Evolutionary conservation across 495 filamentous ascomycete species (phyloP).

Genomic region (Tricharina praecox): DNA sequence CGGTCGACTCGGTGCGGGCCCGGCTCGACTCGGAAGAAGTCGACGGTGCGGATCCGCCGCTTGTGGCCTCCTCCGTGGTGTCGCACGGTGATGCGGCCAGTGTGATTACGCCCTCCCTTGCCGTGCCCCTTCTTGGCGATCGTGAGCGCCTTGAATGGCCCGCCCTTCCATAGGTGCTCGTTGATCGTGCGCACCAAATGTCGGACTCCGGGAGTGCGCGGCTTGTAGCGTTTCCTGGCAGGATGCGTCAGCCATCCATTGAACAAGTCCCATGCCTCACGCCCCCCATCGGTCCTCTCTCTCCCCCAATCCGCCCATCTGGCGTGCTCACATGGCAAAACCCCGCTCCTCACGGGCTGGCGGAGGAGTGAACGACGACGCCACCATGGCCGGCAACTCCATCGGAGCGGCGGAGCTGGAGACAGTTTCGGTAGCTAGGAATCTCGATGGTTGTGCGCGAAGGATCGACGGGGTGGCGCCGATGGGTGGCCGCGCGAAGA

Average conservation of each 20-base stretch:
- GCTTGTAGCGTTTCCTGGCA: slow-evolving; percentile 70
- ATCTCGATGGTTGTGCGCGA: not conserved
- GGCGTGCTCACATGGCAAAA: slow-evolving; percentile 3
- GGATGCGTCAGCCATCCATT: slow-evolving; percentile 15
- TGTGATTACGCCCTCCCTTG: slow-evolving; percentile 84
- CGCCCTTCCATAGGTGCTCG: slow-evolving; percentile 89
- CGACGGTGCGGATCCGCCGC: slow-evolving; percentile 74
- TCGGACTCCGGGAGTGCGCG: slow-evolving; percentile 80
- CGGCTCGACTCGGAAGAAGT: slow-evolving; percentile 57
- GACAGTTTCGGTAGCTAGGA: not conserved
- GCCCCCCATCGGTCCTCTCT: too few species aligned
- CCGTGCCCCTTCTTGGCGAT: slow-evolving; percentile 77
- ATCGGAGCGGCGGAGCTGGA: not conserved
- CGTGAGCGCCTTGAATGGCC: slow-evolving; percentile 66
- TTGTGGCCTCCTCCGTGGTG: slow-evolving; percentile 85
- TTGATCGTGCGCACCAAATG: slow-evolving; percentile 84
- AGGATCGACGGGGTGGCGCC: not conserved
- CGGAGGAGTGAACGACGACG: not conserved
- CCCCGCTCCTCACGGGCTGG: slow-evolving; percentile 3
- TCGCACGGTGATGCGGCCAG: slow-evolving; percentile 65
- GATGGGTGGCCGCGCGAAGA: slow-evolving; percentile 9
- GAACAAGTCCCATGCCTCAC: too few species aligned
- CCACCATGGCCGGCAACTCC: not conserved
- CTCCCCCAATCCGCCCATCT: too few species aligned
- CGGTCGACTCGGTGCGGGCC: slow-evolving; percentile 77